These are phyloP conservation scores for Candida patagonica DNA, from an alignment of 805 yeast genomes.

Conservation along the genomic window DNA sequence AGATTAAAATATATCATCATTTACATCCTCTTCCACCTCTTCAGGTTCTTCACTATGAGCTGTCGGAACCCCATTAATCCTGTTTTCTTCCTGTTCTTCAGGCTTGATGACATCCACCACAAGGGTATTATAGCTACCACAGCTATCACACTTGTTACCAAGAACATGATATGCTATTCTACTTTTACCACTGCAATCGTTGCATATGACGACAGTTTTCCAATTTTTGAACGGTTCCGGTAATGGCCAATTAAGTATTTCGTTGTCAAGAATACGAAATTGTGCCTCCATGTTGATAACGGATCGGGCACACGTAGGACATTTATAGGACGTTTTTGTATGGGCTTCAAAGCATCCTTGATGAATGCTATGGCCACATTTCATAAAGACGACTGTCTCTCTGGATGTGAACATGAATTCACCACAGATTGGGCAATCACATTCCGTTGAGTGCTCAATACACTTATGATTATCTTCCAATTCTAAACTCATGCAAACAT, in stretches of 20 bases:
- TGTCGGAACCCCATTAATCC: not conserved
- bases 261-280: conserved; percentile 78
- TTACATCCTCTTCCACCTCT: not conserved
- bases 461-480: conserved; percentile 72
- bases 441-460: conserved; percentile 77
- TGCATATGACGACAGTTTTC: conserved; percentile 59
- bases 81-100: conserved; percentile 33
- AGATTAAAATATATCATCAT: not conserved
- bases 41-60: not conserved
- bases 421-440: conserved; percentile 88
- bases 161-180: conserved; percentile 69
- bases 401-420: conserved; percentile 83
- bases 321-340: conserved; percentile 75
- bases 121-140: conserved; percentile 79
- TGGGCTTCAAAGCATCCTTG: conserved; percentile 74
- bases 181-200: conserved; percentile 81
- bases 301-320: conserved; percentile 84
- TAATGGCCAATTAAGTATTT: conserved; percentile 62
- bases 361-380: conserved; percentile 92
- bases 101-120: conserved; percentile 64
- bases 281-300: conserved; percentile 81
- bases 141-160: conserved; percentile 81
- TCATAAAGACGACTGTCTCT: conserved; percentile 79
- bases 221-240: conserved; percentile 74
- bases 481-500: conserved; percentile 78